Conservation (phyloP, 768 basidiomycete species). For the Suillus placidus region DNA sequence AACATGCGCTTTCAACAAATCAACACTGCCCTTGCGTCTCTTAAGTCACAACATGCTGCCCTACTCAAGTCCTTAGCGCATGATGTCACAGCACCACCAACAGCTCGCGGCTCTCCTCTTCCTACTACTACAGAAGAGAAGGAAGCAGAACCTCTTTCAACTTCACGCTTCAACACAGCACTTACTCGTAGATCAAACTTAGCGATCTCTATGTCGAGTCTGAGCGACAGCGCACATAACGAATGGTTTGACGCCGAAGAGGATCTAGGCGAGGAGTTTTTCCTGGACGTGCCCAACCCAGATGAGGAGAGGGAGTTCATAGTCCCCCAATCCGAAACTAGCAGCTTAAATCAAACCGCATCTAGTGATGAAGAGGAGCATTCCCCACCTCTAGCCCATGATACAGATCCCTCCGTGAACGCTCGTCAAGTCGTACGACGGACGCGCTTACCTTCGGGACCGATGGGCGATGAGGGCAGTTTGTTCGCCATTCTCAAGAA, state of each 20-base stretch:
- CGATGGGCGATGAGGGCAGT: conserved; percentile 77
- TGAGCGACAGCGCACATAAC: conserved; percentile 48
- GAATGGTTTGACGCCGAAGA: conserved; percentile 84
- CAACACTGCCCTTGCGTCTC: conserved; percentile 48
- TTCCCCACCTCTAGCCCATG: conserved; percentile 1
- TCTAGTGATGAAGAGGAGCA: conserved; percentile 54
- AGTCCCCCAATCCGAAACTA: conserved; percentile 44
- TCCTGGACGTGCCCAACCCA: conserved; percentile 50
- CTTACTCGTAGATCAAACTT: conserved; percentile 42
- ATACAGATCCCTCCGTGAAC: conserved; percentile 13
- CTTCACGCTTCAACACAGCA: conserved; percentile 29
- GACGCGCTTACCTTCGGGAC: conserved; percentile 59
- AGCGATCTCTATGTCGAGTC: conserved; percentile 50
- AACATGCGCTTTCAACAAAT: conserved; percentile 44
- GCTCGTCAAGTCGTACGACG: conserved; percentile 47
- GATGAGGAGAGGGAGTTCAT: conserved; percentile 43
- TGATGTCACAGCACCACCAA: conserved; percentile 29
- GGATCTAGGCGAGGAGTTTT: conserved; percentile 53
- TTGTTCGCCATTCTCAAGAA: conserved; percentile 83
- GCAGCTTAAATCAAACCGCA: conserved; percentile 39
- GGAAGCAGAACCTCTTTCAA: conserved; percentile 30
- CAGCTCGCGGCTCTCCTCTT: conserved; percentile 36
- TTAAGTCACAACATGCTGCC: conserved; percentile 62
- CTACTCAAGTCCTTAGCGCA: conserved; percentile 48
- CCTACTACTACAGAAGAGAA: conserved; percentile 55